phyloP scores from a whole-genome alignment of 441 rosid genomes.

The Croton setiger region DNA sequence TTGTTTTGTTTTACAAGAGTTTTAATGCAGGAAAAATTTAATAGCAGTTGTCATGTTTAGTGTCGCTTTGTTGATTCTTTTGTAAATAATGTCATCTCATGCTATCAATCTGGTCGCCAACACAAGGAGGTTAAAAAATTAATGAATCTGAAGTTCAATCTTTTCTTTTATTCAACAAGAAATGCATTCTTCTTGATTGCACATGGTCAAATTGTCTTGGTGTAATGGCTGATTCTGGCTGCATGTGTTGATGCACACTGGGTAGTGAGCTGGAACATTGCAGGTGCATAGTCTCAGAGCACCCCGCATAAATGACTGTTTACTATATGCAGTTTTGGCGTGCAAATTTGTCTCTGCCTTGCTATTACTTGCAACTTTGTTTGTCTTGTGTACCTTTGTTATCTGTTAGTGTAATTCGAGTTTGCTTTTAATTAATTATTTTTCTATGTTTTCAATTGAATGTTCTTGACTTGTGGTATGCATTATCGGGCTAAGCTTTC shows the following conservation, averaged over 20 bases:
- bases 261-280: background rate
- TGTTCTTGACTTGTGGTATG: background rate
- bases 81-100: background rate
- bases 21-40: background rate
- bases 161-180: background rate
- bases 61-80: background rate
- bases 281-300: background rate
- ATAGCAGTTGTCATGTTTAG: background rate
- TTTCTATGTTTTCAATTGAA: background rate
- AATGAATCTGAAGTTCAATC: background rate
- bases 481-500: background rate
- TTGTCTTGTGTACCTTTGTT: too few relatives aligned
- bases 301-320: too few relatives aligned
- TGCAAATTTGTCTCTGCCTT: background rate
- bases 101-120: background rate
- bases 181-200: background rate
- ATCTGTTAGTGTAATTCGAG: background rate
- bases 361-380: background rate
- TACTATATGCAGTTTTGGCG: too few relatives aligned
- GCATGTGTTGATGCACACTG: background rate
- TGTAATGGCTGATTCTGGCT: background rate
- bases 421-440: background rate
- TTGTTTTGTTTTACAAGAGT: background rate
- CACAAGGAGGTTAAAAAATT: background rate
- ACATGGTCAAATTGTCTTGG: background rate